A percentile compares a stretch with the other conserved stretches of the same genome.
Conservation (phyloP, 2,329 filamentous ascomycete species). For the Hirsutella thompsonii region DNA sequence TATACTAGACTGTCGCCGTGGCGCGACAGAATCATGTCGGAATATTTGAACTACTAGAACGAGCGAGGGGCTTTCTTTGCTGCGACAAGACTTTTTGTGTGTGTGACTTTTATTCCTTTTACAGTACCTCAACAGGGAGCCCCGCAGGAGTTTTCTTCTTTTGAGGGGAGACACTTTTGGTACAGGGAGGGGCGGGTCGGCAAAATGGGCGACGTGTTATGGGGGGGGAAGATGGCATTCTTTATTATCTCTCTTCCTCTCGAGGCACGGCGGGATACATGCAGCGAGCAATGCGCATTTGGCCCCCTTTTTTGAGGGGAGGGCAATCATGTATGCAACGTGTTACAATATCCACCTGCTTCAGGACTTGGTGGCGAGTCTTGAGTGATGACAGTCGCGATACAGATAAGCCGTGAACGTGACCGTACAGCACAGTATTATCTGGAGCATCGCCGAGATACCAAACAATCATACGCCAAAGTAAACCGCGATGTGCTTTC, state of each 20-base stretch:
- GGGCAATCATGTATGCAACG: background rate
- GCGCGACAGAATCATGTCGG: background rate
- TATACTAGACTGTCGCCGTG: conserved; percentile 45
- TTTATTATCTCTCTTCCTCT: too few relatives aligned
- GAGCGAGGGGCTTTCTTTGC: background rate
- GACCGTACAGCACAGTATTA: too few relatives aligned
- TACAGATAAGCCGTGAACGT: too few relatives aligned
- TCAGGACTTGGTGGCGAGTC: background rate
- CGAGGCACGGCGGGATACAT: background rate
- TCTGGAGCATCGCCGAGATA: too few relatives aligned
- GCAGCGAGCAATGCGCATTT: background rate
- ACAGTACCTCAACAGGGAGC: conserved; percentile 3
- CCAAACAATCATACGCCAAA: too few relatives aligned
- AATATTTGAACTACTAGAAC: background rate
- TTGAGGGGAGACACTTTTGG: too few relatives aligned
- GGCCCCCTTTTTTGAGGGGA: background rate
- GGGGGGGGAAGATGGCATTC: background rate
- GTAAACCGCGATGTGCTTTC: too few relatives aligned
- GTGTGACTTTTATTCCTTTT: conserved; percentile 6
- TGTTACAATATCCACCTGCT: background rate
- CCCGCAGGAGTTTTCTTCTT: too few relatives aligned
- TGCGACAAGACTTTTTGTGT: too few relatives aligned
- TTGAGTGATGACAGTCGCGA: background rate
- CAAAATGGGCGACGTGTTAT: too few relatives aligned
- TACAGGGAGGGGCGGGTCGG: background rate